Evolutionary conservation across 192 early-diverging fungal species (phyloP), one percentile per base, ranked within the genome.

Genomic region (Coemansia sp.): DNA sequence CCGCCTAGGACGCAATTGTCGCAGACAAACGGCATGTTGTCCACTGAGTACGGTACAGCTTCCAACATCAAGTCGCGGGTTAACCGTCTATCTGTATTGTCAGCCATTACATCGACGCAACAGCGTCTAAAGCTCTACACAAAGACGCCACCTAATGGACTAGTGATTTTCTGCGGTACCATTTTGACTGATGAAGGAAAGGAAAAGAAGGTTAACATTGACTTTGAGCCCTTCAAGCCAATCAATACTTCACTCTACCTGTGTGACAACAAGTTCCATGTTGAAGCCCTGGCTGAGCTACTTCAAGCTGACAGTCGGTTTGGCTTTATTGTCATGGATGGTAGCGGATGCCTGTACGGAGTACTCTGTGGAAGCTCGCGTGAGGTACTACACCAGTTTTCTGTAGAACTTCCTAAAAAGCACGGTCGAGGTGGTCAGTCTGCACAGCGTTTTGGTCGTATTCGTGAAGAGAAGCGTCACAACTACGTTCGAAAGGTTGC

Each of bases 351-450:
- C 17, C 83, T 99, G 29, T 99, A 95, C 75, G 97, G 97, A 24
- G 90, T 90, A 21, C 85, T 99, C n/a, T 86, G 90, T 70, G 97
- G 97, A 51, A 97, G 93, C 84, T 93, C 87, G 22, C 92, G 97
- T 63, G 93, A 97, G 64, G 87, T 99, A 32, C 77, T 98, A 61
- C 93, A 95, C 85, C 94, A 95, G 79, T 87, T 99, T 61, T 83
- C 89, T 20, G 97, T 99, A 53, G 97, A 99, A 74, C 74, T 99
- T 78, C 97, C 97, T 74, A 99, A 99, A 87, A 99, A 99, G 92
- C 97, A 99, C 89, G 97, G 97, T 57, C 93, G 97, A 86, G 97
- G 97, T 87, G 97, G 97, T 90, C 97, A 99, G 84, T 99, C 97
- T 10, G 97, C 97, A 22, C 88, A 97, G 78, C 95, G 97, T 92